phyloP scores from a whole-genome alignment of 495 filamentous ascomycete genomes.

The Cryomyces minteri region DNA sequence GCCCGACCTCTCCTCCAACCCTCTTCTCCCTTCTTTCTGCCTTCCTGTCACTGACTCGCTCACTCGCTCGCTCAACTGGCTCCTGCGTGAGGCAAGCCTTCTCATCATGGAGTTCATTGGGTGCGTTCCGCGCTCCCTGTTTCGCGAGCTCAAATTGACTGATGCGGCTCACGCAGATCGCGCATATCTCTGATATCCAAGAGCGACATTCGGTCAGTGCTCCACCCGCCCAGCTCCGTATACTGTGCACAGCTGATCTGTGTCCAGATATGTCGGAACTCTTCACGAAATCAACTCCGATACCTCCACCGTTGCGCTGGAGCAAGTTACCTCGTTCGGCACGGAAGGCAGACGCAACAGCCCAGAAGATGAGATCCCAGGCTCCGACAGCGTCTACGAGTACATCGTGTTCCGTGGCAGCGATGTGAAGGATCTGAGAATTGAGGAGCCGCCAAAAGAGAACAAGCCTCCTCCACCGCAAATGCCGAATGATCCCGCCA shows the following conservation, averaged over 20 bases:
- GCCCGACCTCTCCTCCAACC: constrained; percentile 1
- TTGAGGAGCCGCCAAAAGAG: constrained; percentile 69
- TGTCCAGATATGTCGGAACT: constrained; percentile 71
- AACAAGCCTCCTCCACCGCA: constrained; percentile 46
- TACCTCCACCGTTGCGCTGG: constrained; percentile 84
- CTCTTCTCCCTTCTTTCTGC: background rate
- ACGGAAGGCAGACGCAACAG: constrained; percentile 74
- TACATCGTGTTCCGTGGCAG: constrained; percentile 98
- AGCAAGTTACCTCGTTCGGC: constrained; percentile 83
- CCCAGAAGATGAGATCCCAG: constrained; percentile 60
- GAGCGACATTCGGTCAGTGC: constrained; percentile 78
- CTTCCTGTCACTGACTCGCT: background rate
- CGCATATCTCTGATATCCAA: constrained; percentile 85
- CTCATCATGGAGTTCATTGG: constrained; percentile 43
- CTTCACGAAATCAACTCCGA: constrained; percentile 97
- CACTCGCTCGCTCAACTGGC: background rate
- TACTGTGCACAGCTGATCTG: background rate
- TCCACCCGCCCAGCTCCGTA: background rate
- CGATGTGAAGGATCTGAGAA: constrained; percentile 93
- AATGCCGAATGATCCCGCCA: constrained; percentile 89
- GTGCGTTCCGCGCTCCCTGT: constrained; percentile 15
- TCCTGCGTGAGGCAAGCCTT: no score
- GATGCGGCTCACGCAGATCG: constrained; percentile 28
- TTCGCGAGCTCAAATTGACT: background rate
- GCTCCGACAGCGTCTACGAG: constrained; percentile 77